Base-by-base conservation (phyloP, 345 rosid species). In the Mangifera indica region DNA sequence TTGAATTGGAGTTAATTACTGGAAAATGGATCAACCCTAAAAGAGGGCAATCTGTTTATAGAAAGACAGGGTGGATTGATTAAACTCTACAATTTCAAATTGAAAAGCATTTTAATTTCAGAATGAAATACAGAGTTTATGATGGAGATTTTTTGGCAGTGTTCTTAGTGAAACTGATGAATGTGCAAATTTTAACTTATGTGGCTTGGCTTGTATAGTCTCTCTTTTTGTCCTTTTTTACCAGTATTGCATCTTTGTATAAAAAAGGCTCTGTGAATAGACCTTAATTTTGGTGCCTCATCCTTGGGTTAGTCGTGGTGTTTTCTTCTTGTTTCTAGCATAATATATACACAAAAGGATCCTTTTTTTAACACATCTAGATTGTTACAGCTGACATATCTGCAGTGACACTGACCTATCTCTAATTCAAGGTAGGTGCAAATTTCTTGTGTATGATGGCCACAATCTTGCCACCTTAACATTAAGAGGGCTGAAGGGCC, bases 61-160 rank as follows among this genome's bases (percentile, higher is more conserved):
- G 71, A 67, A 15, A 6, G 44, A 32, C 24, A 37, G 17, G 20
- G 46, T 44, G 60, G 32, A 18, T 40, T 53, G 71, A 65, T 65
- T 34, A 25, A 26, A 42, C 42, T 26, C 10, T 65, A 17, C 42
- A 46, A 7, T 65, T 65, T 8, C 42, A 54, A 17, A 13, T 18
- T 17, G 42, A 20, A 49, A 6, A 25, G n/a, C 6, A 24, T 46
- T 65, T 2, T 34, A 65, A 65, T 7, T 44, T 46, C 24, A 29
- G 22, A 4, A 10, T 67, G 26, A 26, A 11, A 0, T 29, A 32
- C 48, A 32, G 59, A n/a, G n/a, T 52, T 67, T 67, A 15, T 32
- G 12, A 40, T 4, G 45, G 1, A 32, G 20, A 12, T 10, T 34
- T 67, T 12, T 21, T 21, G 14, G 46, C 46, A 12, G n/a, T 67